A percentile compares a stretch with the other conserved stretches of the same genome.
These are phyloP conservation scores for Trichoderma orchidacearum DNA, from an alignment of 495 filamentous ascomycete genomes.

Conservation along the genomic window DNA sequence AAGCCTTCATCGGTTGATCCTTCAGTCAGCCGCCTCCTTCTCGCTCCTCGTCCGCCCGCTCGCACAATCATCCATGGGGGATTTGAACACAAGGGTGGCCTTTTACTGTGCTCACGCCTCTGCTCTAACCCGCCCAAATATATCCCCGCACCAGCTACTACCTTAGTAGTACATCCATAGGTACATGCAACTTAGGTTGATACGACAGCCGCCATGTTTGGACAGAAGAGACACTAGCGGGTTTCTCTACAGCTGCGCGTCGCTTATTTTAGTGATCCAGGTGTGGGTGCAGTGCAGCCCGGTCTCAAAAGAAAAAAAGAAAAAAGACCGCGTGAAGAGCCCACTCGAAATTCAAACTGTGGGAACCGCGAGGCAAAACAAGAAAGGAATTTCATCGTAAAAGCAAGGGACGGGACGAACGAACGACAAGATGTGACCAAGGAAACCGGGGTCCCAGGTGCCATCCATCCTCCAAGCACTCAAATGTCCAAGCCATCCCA, in stretches of 20 bases:
- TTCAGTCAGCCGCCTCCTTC: background rate
- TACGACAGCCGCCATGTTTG: background rate
- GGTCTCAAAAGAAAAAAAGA: too few species aligned
- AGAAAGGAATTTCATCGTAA: too few species aligned
- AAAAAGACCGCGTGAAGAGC: too few species aligned
- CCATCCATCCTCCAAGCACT: too few species aligned
- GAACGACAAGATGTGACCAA: too few species aligned
- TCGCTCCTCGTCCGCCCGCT: background rate
- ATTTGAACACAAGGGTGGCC: background rate
- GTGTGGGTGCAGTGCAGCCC: background rate
- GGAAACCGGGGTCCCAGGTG: too few species aligned
- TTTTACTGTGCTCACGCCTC: background rate
- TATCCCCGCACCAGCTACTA: background rate
- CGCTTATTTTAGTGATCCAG: background rate
- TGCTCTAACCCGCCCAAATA: background rate
- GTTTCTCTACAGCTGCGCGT: background rate
- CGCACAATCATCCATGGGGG: too few species aligned
- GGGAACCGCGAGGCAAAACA: too few species aligned
- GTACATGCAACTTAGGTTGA: too few species aligned
- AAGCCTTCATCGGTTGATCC: background rate
- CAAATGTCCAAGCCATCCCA: background rate
- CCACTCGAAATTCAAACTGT: too few species aligned
- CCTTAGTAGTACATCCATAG: too few species aligned
- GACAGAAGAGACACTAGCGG: background rate
- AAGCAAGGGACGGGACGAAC: too few species aligned